Conservation (phyloP, 805 yeast species). For the Hanseniaspora pseudoguilliermondii region DNA sequence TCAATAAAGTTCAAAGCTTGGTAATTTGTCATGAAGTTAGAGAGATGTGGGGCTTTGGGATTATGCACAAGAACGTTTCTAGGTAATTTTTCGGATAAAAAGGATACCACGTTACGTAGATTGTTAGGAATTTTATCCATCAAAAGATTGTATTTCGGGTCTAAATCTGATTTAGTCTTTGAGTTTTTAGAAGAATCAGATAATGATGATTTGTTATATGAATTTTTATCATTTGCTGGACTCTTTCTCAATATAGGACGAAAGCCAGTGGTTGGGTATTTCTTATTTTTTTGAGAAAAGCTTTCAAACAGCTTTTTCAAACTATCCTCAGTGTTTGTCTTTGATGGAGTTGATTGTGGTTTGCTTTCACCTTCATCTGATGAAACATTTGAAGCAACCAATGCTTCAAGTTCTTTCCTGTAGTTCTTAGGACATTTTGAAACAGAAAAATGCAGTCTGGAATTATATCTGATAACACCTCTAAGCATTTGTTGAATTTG, state of each 20-base stretch:
- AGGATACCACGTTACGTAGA: not conserved
- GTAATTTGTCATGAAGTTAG: not conserved
- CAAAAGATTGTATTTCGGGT: not conserved
- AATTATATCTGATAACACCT: not conserved
- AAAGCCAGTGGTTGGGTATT: not conserved
- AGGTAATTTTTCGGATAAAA: not conserved
- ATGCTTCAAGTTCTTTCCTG: not conserved
- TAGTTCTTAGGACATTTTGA: not conserved
- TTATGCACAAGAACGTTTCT: not conserved
- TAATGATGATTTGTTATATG: no score
- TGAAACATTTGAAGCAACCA: not conserved
- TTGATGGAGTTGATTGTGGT: not conserved
- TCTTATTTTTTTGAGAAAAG: not conserved
- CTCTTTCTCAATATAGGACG: not conserved
- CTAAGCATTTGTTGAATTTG: not conserved
- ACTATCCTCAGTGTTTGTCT: not conserved
- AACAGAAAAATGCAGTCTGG: not conserved
- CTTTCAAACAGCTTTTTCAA: not conserved
- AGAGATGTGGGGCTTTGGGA: not conserved
- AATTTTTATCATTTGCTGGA: not conserved
- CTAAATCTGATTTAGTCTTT: not conserved
- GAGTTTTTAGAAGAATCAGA: not conserved
- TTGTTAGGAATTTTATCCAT: not conserved
- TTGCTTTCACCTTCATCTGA: not conserved
- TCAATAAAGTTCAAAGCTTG: not conserved